phyloP scores from a whole-genome alignment of 371 early-diverging fungal genomes.

The Smittium culicis region DNA sequence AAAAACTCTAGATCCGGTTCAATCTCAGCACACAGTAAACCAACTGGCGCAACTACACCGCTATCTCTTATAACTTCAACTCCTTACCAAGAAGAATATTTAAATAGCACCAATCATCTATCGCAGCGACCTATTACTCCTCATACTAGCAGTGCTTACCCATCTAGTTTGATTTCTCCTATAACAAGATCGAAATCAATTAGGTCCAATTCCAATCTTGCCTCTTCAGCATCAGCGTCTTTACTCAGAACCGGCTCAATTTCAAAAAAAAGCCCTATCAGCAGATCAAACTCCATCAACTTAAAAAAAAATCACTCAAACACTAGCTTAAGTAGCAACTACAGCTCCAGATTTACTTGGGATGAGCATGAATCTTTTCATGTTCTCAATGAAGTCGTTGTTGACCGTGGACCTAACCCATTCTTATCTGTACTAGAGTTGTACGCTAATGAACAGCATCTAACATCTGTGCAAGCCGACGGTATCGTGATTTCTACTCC shows the following conservation, averaged over 20 bases:
- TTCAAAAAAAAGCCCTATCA: neutral
- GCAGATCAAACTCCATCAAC: neutral
- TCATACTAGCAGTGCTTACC: neutral
- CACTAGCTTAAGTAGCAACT: neutral
- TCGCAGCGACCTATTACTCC: too few species aligned
- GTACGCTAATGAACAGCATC: conserved; percentile 68
- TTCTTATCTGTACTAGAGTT: conserved; percentile 78
- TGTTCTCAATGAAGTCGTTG: conserved; percentile 55
- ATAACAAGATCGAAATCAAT: neutral
- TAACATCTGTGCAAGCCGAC: conserved; percentile 74
- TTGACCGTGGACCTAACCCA: conserved; percentile 77
- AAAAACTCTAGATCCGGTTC: too few species aligned
- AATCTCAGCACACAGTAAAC: too few species aligned
- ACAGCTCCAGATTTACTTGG: conserved; percentile 14
- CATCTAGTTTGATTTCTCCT: neutral
- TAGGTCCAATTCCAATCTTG: neutral
- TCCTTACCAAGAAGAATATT: too few species aligned
- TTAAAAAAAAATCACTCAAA: neutral
- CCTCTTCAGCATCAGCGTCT: neutral
- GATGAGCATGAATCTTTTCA: conserved; percentile 33
- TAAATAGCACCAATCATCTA: too few species aligned
- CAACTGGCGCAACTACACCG: too few species aligned
- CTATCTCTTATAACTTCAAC: too few species aligned
- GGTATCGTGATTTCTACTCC: conserved; percentile 84
- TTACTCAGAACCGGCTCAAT: neutral